Percentiles rank a stretch among this genome's conserved stretches.
phyloP scores from a whole-genome alignment of 169 alveolate species.

The Neospora caninum region DNA sequence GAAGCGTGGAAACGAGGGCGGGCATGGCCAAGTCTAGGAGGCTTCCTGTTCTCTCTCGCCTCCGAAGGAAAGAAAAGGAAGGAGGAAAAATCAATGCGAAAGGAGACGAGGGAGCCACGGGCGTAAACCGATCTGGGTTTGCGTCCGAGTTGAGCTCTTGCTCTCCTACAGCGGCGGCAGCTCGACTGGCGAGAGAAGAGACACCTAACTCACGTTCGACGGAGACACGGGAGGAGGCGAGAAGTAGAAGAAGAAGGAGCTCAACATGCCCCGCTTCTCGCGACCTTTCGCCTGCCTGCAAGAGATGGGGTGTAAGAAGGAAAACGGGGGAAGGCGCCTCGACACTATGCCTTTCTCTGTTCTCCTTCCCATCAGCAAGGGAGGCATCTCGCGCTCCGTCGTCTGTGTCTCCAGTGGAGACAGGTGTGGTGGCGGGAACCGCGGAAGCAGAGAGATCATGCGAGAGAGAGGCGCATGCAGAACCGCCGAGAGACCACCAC shows the following conservation, averaged over 20 bases:
- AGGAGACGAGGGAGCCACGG: too few species aligned
- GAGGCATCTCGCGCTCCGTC: neutral
- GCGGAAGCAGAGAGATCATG: too few species aligned
- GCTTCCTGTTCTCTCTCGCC: neutral
- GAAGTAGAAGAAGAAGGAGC: neutral
- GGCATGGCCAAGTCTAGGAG: neutral
- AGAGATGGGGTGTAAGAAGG: neutral
- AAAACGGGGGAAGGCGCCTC: neutral
- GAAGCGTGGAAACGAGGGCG: neutral
- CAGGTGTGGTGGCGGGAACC: too few species aligned
- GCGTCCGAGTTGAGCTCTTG: neutral
- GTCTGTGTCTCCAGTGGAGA: too few species aligned
- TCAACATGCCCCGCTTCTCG: neutral
- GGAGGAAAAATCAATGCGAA: neutral
- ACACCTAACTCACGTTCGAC: neutral
- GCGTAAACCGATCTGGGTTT: neutral
- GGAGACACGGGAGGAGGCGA: conserved; percentile 4
- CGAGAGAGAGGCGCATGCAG: too few species aligned
- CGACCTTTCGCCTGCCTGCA: neutral
- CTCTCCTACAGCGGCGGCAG: neutral
- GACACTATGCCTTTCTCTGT: neutral
- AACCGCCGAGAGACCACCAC: neutral
- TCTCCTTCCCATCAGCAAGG: neutral
- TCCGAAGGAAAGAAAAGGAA: neutral
- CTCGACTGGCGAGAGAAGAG: neutral